These are phyloP conservation scores for Pezizomycotina sp. DNA, from an alignment of 2,329 filamentous ascomycete genomes.

Conservation along the genomic window DNA sequence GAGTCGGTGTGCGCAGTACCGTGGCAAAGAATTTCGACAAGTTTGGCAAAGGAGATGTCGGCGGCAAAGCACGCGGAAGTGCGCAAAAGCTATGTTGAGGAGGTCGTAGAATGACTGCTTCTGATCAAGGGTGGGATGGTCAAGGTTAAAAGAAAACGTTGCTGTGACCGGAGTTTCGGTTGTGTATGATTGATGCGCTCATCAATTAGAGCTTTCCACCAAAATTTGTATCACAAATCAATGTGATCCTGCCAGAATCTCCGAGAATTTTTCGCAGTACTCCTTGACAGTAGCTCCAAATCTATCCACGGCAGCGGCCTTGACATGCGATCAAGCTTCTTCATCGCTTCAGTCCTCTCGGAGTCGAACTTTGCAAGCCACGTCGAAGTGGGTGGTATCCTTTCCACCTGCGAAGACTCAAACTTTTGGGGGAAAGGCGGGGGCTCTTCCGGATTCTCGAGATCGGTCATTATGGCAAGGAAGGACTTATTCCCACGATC, in stretches of 20 bases:
- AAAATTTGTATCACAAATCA: constrained; percentile 92
- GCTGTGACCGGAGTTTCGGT: constrained; percentile 92
- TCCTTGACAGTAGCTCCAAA: constrained; percentile 65
- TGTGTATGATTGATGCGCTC: constrained; percentile 80
- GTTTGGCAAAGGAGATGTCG: constrained; percentile 71
- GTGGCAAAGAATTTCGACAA: constrained; percentile 90
- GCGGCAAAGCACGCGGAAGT: constrained; percentile 78
- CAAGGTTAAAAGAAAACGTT: constrained; percentile 85
- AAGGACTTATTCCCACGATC: constrained; percentile 96
- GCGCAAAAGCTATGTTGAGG: constrained; percentile 87
- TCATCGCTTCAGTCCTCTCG: constrained; percentile 24
- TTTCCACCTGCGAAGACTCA: constrained; percentile 23
- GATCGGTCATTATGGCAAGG: constrained; percentile 76
- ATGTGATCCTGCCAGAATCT: constrained; percentile 91
- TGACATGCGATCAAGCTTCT: constrained; percentile 38
- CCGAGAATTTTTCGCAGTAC: constrained; percentile 80
- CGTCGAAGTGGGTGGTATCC: constrained; percentile 26
- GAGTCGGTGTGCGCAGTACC: constrained; percentile 88
- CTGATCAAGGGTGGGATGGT: constrained; percentile 58
- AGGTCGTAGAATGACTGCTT: constrained; percentile 93
- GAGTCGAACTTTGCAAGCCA: constrained; percentile 25
- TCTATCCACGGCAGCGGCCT: constrained; percentile 42
- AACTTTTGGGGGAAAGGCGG: constrained; percentile 66
- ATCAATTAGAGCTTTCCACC: constrained; percentile 83
- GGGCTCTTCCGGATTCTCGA: constrained; percentile 64